These are phyloP conservation scores for Epicoccum sorghinum DNA, from an alignment of 2,329 filamentous ascomycete genomes.

Conservation along the genomic window DNA sequence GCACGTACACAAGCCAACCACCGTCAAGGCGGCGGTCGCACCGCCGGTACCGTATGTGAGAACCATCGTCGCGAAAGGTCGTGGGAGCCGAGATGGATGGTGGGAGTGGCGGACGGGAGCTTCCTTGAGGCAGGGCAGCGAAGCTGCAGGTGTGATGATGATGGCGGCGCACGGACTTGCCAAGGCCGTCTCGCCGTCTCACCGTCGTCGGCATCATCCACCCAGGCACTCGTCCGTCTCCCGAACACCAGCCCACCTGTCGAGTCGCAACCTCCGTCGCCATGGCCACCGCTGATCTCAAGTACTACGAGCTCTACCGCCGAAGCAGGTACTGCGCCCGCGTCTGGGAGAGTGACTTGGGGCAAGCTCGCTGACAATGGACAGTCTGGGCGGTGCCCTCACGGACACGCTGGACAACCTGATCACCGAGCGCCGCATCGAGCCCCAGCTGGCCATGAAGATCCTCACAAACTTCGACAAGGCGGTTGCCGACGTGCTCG, in stretches of 20 bases:
- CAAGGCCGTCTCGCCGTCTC: slow-evolving; percentile 29
- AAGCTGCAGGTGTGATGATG: slow-evolving; percentile 32
- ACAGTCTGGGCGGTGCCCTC: slow-evolving; percentile 87
- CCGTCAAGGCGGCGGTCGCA: slow-evolving; percentile 69
- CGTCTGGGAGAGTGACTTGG: slow-evolving; percentile 9
- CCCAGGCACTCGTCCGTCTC: slow-evolving; percentile 21
- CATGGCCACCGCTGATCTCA: slow-evolving; percentile 51
- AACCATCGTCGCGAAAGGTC: slow-evolving; percentile 64
- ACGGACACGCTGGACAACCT: slow-evolving; percentile 97
- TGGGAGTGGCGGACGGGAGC: slow-evolving; percentile 34
- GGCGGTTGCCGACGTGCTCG: slow-evolving; percentile 86
- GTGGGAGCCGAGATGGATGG: slow-evolving; percentile 31
- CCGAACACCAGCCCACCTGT: slow-evolving; percentile 17
- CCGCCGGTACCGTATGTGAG: slow-evolving; percentile 73
- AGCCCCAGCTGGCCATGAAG: slow-evolving; percentile 98
- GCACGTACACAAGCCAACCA: slow-evolving; percentile 79
- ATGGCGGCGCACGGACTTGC: background rate
- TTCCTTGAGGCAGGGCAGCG: slow-evolving; percentile 30
- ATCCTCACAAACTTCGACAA: slow-evolving; percentile 95
- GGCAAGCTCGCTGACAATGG: slow-evolving; percentile 33
- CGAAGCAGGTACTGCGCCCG: slow-evolving; percentile 80
- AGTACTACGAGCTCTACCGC: slow-evolving; percentile 94
- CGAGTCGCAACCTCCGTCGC: slow-evolving; percentile 20
- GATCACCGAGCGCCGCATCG: slow-evolving; percentile 92
- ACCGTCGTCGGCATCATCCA: slow-evolving; percentile 17